Evolutionary conservation across 1,284 basidiomycete species (phyloP), one percentile per base, ranked within the genome.

Genomic region (Cryptococcus sp.): DNA sequence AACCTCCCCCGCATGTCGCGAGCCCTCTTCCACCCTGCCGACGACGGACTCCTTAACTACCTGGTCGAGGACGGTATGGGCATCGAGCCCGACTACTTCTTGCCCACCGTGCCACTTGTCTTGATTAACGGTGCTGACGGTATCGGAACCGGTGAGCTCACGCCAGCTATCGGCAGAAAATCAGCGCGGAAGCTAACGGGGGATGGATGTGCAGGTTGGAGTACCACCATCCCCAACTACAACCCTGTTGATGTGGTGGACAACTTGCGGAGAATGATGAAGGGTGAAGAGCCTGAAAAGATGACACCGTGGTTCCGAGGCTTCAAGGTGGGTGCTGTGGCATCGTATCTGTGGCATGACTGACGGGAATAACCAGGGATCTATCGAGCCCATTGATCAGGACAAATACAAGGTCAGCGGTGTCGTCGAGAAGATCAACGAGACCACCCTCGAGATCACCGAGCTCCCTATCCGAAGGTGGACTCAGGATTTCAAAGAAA

Each of bases 231-330:
- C 52, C 96, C 96, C 11, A 90, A 88, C 70, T 98, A 88, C 81
- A 98, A 98, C 74, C 96, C 96, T 0, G 77, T 78, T 24, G 95
- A 98, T 59, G 87, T 99, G 49, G 88, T 98, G 18, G 82, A 82
- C 28, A 98, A 98, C 75, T 76, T 99, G 49, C 85, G 87, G 12
- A 83, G 90, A 5, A 78, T 95, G 64, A 94, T 98, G 90, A 82
- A 82, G 0, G 88, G 85, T 42, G 89, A 97, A 77, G 90, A 93
- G 64, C 71, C 87, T 57, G 83, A 87, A 13, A 82, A 86, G 0
- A 97, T 99, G 89, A 80, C 83, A 20, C 96, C 96, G 0, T 99
- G 96, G 96, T 98, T 91, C 87, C 86, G 93, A 51, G 96, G 95
- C 33, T 98, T 94, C 76, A 79, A 72, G 57, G 80, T 78, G 50